Conservation (phyloP, 1,284 basidiomycete genomes). For the Sphaerobolus stellatus region DNA sequence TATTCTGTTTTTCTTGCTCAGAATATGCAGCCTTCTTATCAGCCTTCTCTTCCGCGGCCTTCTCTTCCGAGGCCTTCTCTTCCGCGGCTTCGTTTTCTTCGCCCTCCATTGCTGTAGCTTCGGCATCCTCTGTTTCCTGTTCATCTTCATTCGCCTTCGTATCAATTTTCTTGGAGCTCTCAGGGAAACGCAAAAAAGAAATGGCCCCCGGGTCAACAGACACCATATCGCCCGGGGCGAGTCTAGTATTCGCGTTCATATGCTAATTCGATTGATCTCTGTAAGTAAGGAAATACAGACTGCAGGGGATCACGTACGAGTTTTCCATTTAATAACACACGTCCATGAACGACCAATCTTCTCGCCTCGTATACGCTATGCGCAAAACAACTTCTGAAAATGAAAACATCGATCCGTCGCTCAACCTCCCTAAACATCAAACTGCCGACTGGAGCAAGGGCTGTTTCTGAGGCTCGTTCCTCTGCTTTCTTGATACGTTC, state of each 20-base stretch:
- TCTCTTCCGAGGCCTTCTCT: constrained; percentile 6
- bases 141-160: constrained; percentile 32
- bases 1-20: constrained; percentile 1
- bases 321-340: constrained; percentile 87
- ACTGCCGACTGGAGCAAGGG: constrained; percentile 78
- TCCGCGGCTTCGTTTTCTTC: constrained; percentile 12
- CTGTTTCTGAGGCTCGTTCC: constrained; percentile 49
- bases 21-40: not conserved
- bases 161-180: constrained; percentile 19
- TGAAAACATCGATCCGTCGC: constrained; percentile 86
- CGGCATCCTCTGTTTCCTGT: constrained; percentile 19
- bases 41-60: not conserved
- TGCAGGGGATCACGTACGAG: constrained; percentile 55
- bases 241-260: constrained; percentile 81
- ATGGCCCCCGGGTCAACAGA: constrained; percentile 84
- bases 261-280: constrained; percentile 50
- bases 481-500: constrained; percentile 39
- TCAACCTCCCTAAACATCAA: constrained; percentile 95
- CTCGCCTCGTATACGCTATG: constrained; percentile 89
- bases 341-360: constrained; percentile 81
- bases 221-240: constrained; percentile 94
- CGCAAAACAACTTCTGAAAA: constrained; percentile 92
- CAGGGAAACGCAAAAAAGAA: constrained; percentile 57
- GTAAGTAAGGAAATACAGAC: constrained; percentile 5
- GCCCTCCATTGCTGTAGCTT: constrained; percentile 23